These are phyloP conservation scores for Aspergillus ellipticus DNA, from an alignment of 495 filamentous ascomycete genomes.

Conservation along the genomic window DNA sequence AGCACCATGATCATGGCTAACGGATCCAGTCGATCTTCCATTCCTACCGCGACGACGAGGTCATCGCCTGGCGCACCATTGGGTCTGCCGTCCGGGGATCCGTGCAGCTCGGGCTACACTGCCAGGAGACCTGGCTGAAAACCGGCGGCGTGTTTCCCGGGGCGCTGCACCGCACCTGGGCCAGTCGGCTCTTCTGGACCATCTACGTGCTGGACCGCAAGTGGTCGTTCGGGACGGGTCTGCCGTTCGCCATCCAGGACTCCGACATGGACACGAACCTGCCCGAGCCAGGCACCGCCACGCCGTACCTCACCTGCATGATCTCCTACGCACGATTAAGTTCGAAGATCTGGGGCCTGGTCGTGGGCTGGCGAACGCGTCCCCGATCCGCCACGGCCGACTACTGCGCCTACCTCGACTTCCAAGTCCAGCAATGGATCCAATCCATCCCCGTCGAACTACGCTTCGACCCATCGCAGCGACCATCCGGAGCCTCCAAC, in stretches of 20 bases:
- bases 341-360: conserved; percentile 69
- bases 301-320: conserved; percentile 43
- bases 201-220: conserved; percentile 76
- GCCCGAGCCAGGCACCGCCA: conserved; percentile 55
- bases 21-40: conserved; percentile 67
- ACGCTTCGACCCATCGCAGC: conserved; percentile 47
- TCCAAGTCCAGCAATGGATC: conserved; percentile 74
- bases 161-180: conserved; percentile 56
- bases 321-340: conserved; percentile 69
- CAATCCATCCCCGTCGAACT: conserved; percentile 52
- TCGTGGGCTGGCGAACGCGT: conserved; percentile 44
- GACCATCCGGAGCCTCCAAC: conserved; percentile 27
- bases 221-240: conserved; percentile 76
- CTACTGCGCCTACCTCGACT: conserved; percentile 67
- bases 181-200: conserved; percentile 75
- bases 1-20: background rate
- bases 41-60: conserved; percentile 75
- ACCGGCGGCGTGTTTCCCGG: conserved; percentile 53
- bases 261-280: conserved; percentile 74
- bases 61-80: conserved; percentile 71
- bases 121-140: conserved; percentile 64
- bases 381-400: conserved; percentile 49
- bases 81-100: conserved; percentile 68
- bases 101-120: conserved; percentile 74
- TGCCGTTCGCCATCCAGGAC: conserved; percentile 77